phyloP scores from a whole-genome alignment of 1,139 yeast genomes.

The Saccharomycopsis hybrid region DNA sequence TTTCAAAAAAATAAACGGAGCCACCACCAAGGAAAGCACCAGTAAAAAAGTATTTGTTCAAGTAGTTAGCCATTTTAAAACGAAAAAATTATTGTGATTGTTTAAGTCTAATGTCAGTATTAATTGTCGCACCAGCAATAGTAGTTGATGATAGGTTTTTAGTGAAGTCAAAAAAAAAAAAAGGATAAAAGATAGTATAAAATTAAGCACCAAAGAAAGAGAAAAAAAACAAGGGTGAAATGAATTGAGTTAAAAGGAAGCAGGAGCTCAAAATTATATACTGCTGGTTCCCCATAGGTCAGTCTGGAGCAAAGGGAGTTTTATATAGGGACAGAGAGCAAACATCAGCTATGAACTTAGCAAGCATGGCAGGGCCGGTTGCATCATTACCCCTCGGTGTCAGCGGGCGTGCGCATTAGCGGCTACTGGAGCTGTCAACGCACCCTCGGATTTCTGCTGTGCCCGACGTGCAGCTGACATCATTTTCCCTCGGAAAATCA shows the following conservation, averaged over 20 bases:
- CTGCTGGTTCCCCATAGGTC: too few species aligned
- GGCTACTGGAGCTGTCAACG: too few species aligned
- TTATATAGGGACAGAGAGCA: too few species aligned
- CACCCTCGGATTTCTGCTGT: too few species aligned
- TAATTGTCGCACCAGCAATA: neutral
- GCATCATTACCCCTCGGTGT: too few species aligned
- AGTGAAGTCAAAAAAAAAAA: neutral
- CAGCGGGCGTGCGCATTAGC: too few species aligned
- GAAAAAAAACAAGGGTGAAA: neutral
- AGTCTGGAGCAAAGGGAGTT: too few species aligned
- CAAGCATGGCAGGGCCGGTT: too few species aligned
- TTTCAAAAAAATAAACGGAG: constrained; percentile 15
- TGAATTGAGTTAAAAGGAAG: neutral
- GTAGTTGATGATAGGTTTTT: neutral
- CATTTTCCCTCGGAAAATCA: too few species aligned
- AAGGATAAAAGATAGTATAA: neutral
- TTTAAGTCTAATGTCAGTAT: neutral
- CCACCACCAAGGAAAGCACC: constrained; percentile 20
- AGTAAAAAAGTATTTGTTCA: constrained; percentile 19
- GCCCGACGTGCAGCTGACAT: too few species aligned
- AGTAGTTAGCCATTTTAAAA: constrained; percentile 12
- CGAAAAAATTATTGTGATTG: neutral
- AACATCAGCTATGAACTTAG: too few species aligned
- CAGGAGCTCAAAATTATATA: too few species aligned
- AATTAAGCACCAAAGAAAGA: neutral